Evolutionary conservation across 1,284 basidiomycete species (phyloP).

Genomic region (Entoloma clypeatum): DNA sequence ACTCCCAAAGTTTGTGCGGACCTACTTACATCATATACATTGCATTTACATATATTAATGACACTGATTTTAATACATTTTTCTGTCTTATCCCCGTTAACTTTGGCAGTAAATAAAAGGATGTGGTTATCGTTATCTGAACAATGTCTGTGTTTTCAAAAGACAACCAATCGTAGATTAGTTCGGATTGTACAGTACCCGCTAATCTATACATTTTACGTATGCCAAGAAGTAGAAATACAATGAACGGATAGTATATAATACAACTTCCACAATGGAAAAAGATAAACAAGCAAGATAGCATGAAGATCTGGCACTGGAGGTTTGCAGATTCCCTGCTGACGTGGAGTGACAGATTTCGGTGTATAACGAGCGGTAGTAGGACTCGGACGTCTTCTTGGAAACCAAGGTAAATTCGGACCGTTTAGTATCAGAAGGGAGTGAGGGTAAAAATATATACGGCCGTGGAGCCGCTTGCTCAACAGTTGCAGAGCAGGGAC

Average conservation of each 20-base stretch:
- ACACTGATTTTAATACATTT: neutral
- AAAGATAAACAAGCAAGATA: slow-evolving; percentile 15
- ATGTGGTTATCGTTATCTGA: neutral
- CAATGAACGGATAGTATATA: neutral
- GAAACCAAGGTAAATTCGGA: no score
- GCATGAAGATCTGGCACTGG: slow-evolving; percentile 1
- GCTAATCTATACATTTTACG: no score
- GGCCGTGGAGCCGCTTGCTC: slow-evolving; percentile 6
- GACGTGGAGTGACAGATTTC: no score
- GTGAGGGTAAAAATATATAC: slow-evolving; percentile 4
- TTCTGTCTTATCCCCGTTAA: neutral
- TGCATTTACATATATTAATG: slow-evolving; percentile 2
- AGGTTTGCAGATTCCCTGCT: neutral
- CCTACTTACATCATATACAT: slow-evolving; percentile 6
- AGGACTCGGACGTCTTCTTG: no score
- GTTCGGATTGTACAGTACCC: no score
- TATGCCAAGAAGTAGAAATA: no score
- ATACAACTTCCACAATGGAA: slow-evolving; percentile 5
- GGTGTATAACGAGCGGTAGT: no score
- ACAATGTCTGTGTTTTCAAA: neutral
- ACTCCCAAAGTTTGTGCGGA: neutral
- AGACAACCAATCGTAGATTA: no score
- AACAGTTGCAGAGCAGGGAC: slow-evolving; percentile 41
- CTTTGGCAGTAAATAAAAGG: neutral
- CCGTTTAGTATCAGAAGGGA: no score